Evolutionary conservation across 108 stramenopile species (phyloP).

Genomic region (Bacterosira constricta): DNA sequence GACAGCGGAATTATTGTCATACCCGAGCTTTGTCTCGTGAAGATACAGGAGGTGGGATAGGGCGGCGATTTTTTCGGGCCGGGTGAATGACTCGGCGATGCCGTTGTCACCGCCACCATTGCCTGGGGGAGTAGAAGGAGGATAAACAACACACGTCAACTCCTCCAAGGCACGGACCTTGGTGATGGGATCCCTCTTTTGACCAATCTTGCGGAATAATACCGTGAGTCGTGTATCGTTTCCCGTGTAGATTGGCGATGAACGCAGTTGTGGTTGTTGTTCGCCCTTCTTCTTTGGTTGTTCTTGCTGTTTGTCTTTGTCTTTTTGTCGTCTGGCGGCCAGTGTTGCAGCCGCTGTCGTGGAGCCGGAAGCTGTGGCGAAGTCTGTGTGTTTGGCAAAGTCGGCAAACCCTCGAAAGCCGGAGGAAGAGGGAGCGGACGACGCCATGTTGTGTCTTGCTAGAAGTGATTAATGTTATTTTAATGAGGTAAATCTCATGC

Average conservation of each 20-base stretch:
- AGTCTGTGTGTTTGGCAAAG: conserved; percentile 26
- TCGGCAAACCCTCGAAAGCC: conserved; percentile 37
- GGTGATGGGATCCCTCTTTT: conserved; percentile 79
- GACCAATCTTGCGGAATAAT: conserved; percentile 71
- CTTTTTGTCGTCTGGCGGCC: conserved; percentile 16
- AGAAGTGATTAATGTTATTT: too few relatives aligned
- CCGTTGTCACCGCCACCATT: neutral
- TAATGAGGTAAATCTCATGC: too few relatives aligned
- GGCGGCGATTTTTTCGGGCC: conserved; percentile 43
- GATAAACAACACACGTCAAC: conserved; percentile 24
- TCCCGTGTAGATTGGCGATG: conserved; percentile 77
- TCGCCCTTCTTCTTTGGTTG: neutral
- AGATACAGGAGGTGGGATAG: conserved; percentile 35
- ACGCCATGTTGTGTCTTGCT: neutral
- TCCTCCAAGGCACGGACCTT: conserved; percentile 69
- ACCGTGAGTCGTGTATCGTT: conserved; percentile 49
- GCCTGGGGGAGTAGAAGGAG: neutral
- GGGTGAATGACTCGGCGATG: neutral
- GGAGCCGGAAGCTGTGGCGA: conserved; percentile 5
- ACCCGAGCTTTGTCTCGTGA: conserved; percentile 41
- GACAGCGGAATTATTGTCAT: conserved; percentile 38
- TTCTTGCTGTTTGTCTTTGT: neutral
- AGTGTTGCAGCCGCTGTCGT: conserved; percentile 43
- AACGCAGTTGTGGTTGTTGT: neutral
- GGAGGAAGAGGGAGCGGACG: neutral